These are phyloP conservation scores for Vanilla planifolia DNA, from an alignment of 106 monocot genomes.

Conservation along the genomic window DNA sequence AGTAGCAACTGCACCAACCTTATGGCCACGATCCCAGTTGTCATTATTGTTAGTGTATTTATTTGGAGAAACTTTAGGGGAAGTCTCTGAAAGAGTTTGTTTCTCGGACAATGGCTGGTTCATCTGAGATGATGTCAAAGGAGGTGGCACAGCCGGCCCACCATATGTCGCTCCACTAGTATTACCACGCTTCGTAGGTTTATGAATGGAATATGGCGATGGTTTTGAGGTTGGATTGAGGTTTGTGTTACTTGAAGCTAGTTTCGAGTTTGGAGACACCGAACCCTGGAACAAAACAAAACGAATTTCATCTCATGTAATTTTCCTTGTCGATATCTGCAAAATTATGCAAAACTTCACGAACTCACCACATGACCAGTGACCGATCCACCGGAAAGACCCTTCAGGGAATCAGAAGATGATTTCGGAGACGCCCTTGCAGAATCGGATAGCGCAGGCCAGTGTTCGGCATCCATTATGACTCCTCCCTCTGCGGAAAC, in stretches of 20 bases:
- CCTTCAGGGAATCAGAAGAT: slow-evolving; percentile 24
- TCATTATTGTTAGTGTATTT: slow-evolving; percentile 11
- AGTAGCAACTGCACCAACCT: slow-evolving; percentile 20
- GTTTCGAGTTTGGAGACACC: slow-evolving; percentile 10
- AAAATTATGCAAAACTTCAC: background rate
- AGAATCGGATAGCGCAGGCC: slow-evolving; percentile 83
- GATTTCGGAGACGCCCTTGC: slow-evolving; percentile 36
- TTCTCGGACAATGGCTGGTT: slow-evolving; percentile 4
- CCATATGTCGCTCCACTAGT: background rate
- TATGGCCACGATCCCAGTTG: slow-evolving; percentile 8
- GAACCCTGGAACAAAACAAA: slow-evolving; percentile 6
- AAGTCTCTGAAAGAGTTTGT: slow-evolving; percentile 5
- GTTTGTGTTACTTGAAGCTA: slow-evolving; percentile 11
- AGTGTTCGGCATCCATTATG: slow-evolving; percentile 55
- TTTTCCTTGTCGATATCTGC: too few species aligned
- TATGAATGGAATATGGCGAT: slow-evolving; percentile 19
- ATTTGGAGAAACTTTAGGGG: slow-evolving; percentile 18
- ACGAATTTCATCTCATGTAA: background rate
- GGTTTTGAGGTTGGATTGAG: slow-evolving; percentile 16
- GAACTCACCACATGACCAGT: slow-evolving; percentile 5
- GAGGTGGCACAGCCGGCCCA: slow-evolving; percentile 11
- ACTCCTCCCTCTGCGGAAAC: slow-evolving; percentile 39
- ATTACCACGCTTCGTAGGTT: slow-evolving; percentile 27
- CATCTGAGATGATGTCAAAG: background rate
- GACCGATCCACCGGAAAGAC: slow-evolving; percentile 23